Conservation (phyloP, 2,329 filamentous ascomycete species). For the Xylaria sp. region DNA sequence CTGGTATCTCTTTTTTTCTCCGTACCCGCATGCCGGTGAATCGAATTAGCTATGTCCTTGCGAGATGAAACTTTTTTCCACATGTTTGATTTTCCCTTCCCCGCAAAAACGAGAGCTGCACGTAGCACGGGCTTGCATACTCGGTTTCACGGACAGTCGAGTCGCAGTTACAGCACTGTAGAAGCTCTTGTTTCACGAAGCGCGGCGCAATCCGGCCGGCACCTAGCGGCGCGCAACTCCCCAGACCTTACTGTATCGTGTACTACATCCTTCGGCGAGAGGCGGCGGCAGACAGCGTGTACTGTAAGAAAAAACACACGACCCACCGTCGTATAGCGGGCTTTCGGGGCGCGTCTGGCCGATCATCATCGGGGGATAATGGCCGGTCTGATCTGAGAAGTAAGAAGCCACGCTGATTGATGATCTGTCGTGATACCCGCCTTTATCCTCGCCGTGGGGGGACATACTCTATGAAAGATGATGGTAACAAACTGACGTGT, state of each 20-base stretch:
- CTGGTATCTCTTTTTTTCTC: background rate
- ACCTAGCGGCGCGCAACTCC: constrained; percentile 8
- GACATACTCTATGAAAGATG: background rate
- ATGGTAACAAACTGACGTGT: constrained; percentile 5
- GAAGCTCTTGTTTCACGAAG: constrained; percentile 28
- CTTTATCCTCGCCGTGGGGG: background rate
- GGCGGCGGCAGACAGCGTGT: background rate
- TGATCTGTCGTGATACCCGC: constrained; percentile 2
- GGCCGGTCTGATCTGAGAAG: background rate
- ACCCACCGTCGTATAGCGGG: background rate
- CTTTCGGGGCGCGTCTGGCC: background rate
- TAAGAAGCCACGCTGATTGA: background rate
- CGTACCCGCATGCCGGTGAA: constrained; percentile 5
- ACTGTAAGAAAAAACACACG: background rate
- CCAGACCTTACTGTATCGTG: constrained; percentile 7
- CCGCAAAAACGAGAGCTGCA: constrained; percentile 12
- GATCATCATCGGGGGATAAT: background rate
- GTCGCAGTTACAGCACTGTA: constrained; percentile 10
- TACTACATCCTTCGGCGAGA: background rate
- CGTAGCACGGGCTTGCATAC: constrained; percentile 12
- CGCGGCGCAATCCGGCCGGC: constrained; percentile 35
- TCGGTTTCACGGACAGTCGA: constrained; percentile 15
- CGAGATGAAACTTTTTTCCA: background rate
- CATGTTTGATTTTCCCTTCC: background rate
- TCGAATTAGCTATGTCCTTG: constrained; percentile 10